Base-by-base conservation (phyloP, 306 rosid genomes). In the Rubus idaeus region DNA sequence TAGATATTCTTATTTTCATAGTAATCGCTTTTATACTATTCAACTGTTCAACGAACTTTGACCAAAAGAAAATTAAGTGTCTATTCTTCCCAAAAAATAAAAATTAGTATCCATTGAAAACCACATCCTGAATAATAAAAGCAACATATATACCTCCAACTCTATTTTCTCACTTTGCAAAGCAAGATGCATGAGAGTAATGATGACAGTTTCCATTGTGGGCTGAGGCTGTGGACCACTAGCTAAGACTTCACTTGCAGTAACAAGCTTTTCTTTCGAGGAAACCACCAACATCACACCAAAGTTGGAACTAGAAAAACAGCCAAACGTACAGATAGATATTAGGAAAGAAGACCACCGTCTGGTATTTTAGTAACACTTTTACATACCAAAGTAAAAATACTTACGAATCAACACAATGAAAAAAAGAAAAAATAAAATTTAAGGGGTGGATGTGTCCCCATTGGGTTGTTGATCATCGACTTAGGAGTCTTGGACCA, bases 161-260 rank as follows among this genome's bases (percentile, higher is more conserved):
- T 94, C 98, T 17, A 91, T 87, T 74, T 87, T 86, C 80, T 91
- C 98, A 80, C 98, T 91, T 56, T 90, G 88, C 40, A 94, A 63
- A 77, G 98, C 96, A 77, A 94, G 83, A 89, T 91, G 90, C 96
- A 88, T 90, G 37, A 94, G 95, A 64, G 98, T 91, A 58, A 91
- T 78, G 73, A 94, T 46, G 77, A 88, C 85, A 44, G 98, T 94
- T 79, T 94, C 98, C 91, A 91, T 80, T 41, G 53, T 70, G 39
- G 93, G 80, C 71, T 76, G 85, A 86, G 91, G 88, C 80, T 90
- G 93, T 76, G 89, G 89, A 83, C 93, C 97, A 77, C 88, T 87
- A 71, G 87, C 93, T 78, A 88, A 78, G 75, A 92, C 96, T 82
- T 91, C 94, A 75, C 78, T 89, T 58, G 93, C 96, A 76, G 88